Conservation (phyloP, 1,284 basidiomycete species). For the Cutaneotrichosporon sp. region DNA sequence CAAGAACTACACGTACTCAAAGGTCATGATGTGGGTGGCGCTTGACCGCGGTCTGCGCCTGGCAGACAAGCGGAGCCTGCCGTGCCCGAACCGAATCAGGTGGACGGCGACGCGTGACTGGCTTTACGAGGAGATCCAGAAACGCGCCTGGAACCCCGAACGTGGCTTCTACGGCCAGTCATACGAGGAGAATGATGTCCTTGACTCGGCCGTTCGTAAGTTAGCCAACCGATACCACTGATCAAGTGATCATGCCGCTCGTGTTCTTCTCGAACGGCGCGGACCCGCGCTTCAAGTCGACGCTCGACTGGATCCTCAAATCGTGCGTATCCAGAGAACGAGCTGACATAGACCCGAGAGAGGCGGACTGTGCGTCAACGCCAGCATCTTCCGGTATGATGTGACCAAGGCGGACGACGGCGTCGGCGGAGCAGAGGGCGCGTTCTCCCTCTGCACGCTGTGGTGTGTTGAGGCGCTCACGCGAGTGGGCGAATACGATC, state of each 20-base stretch:
- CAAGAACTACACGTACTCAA: conserved; percentile 84
- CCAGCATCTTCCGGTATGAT: conserved; percentile 62
- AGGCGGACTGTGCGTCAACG: conserved; percentile 80
- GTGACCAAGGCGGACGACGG: conserved; percentile 78
- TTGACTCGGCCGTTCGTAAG: conserved; percentile 53
- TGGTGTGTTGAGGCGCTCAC: conserved; percentile 84
- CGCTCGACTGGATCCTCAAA: conserved; percentile 73
- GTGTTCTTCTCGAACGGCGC: conserved; percentile 67
- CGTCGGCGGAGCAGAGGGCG: conserved; percentile 88
- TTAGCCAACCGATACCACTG: conserved; percentile 16
- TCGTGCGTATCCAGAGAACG: conserved; percentile 49
- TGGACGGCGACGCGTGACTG: conserved; percentile 75
- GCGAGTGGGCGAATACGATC: conserved; percentile 70
- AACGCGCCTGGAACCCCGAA: conserved; percentile 59
- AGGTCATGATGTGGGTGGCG: conserved; percentile 93
- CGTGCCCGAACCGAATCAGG: conserved; percentile 56
- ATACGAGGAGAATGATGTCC: conserved; percentile 55
- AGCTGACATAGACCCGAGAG: conserved; percentile 61
- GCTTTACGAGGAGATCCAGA: conserved; percentile 72
- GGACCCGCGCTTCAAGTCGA: conserved; percentile 80
- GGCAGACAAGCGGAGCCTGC: conserved; percentile 74
- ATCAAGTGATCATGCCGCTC: conserved; percentile 41
- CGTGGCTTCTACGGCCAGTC: conserved; percentile 50
- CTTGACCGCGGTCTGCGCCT: conserved; percentile 85
- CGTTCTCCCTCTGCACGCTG: conserved; percentile 51